Base-by-base conservation (phyloP, 2,329 filamentous ascomycete species). In the Sarocladium oryzae region DNA sequence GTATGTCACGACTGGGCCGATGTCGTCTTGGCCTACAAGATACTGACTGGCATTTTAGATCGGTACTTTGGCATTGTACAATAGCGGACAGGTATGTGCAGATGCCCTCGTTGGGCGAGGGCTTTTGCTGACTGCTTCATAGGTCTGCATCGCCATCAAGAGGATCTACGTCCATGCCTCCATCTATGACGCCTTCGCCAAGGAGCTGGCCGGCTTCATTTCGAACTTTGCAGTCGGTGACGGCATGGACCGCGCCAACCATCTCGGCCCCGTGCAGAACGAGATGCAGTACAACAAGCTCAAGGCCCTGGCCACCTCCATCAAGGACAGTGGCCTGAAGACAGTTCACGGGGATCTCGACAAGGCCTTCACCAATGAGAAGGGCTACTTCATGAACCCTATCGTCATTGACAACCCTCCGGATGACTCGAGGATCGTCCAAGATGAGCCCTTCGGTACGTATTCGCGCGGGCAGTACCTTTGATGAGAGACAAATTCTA, bases 141-240 rank as follows among this genome's bases (percentile, higher is more conserved):
- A 65, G 41, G 58, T 66, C 26, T 60, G 63, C 48, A 53, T 65
- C 2, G 57, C 57, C 8, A 68, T 82, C 63, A 85, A 84, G 62
- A 69, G 81, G 1, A 66, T 85, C 24, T 84, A 81, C 57, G 75
- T 85, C 2, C 81, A 85, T 57, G 76, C 81, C 53, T 70, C 68
- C 0, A 75, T 85, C 40, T 84, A 81, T 57, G 73, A 79, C 23
- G 59, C 69, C 16, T 82, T 85, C 63, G 63, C 76, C 1, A 63
- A 69, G 2, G 55, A 60, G 2, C 56, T 76, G 11, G 60, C 69
- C 6, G 55, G 59, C 15, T 54, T 57, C 2, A 57, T 63, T 52
- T 70, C 80, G 55, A 72, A 67, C 4, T 66, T 67, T 41, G 63
- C 68, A 13, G 58, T 81, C 4, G 71, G 79, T 55, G 73, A 77